Percentiles rank a stretch among this genome's conserved stretches.
phyloP scores from a whole-genome alignment of 768 basidiomycete genomes.

The Tephrocybe sp. region DNA sequence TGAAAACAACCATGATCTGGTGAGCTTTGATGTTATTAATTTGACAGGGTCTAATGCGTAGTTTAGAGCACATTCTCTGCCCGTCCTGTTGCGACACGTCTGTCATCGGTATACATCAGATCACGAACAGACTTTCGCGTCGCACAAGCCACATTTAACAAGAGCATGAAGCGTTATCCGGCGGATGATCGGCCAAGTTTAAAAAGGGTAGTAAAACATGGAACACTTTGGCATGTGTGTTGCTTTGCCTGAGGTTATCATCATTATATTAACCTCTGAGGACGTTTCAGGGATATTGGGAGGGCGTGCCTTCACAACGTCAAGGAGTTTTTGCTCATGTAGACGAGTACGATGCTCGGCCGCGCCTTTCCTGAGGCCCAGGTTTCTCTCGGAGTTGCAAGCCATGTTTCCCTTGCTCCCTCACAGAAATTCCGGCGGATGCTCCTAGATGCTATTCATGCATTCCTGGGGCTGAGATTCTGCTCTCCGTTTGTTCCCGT shows the following conservation, averaged over 20 bases:
- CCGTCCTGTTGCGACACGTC: not conserved
- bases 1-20: not conserved
- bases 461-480: too few relatives aligned
- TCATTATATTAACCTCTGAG: not conserved
- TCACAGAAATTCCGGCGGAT: too few relatives aligned
- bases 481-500: too few relatives aligned
- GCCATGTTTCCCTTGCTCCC: too few relatives aligned
- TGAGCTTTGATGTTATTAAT: not conserved
- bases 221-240: constrained; percentile 1
- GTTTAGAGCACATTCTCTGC: not conserved
- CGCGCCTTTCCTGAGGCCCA: too few relatives aligned
- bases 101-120: constrained; percentile 1
- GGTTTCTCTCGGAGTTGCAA: too few relatives aligned
- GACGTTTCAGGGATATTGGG: not conserved
- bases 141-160: not conserved
- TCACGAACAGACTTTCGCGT: not conserved
- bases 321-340: constrained; percentile 2
- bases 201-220: not conserved
- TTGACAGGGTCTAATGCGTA: not conserved
- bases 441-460: too few relatives aligned
- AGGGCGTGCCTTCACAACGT: not conserved
- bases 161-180: not conserved
- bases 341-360: constrained; percentile 3
- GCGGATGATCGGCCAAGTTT: not conserved
- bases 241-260: not conserved